Evolutionary conservation across 805 yeast genomes (phyloP), one percentile per base, ranked within the genome.

Genomic region (Wickerhamiella kurtzmanii): DNA sequence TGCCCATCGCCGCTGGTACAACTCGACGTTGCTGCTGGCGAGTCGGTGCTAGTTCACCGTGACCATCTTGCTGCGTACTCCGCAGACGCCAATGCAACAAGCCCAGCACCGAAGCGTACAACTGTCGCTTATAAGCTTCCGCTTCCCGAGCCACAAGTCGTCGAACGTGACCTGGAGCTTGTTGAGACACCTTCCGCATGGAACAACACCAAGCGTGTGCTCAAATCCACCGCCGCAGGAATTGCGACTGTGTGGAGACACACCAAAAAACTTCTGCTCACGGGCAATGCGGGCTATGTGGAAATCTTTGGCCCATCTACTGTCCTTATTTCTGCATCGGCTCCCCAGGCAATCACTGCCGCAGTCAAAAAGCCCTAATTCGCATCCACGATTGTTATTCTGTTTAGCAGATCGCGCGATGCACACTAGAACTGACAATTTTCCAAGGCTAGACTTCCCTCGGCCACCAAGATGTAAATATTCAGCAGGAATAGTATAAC

Each of bases 31-130:
- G 62, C 53, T 4, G 58, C 57, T 9, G 63, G 63, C 37, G 79
- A 74, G 52, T 58, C 62, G 38, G 56, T 73, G 28, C 53, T 66
- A 35, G 61, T 71, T 11, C 65, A 62, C 39, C 69, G 73, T 21
- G 57, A 56, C 43, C 60, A 66, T 35, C 58, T 74, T 35, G 56
- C 71, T 9, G 79, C 77, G 13, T 66, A 56, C 53, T 62, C 69
- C 2, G 49, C 53, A 18, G 58, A 57, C 52, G 44, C 55, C 17
- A 50, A 53, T 43, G 44, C 50, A 17, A 35, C 50, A 32, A 39
- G 28, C 25, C 17, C 36, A 5, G 18, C 44, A 21, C 49, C 51
- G 11, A 28, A 19, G 20, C 48, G 44, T 37, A 39, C 22, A 11
- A 22, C 41, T 13, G 35, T 52, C 16, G 19, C 35, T 20, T 50